Conservation (phyloP, 1,139 yeast genomes). For the Kodamaea alishanica region DNA sequence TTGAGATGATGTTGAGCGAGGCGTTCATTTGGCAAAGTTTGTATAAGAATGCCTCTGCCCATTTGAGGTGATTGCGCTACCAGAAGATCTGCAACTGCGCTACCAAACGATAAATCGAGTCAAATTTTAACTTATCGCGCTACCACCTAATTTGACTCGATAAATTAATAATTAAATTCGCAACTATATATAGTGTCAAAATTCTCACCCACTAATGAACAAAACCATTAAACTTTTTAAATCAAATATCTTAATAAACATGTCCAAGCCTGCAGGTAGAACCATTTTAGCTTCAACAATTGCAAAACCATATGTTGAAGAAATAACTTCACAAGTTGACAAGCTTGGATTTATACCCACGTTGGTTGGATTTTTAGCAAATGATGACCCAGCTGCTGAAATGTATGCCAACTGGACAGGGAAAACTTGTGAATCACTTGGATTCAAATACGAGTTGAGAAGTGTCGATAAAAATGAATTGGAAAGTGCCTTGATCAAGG, state of each 20-base stretch:
- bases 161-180: not conserved
- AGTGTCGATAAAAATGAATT: constrained; percentile 74
- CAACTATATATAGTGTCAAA: not conserved
- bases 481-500: constrained; percentile 77
- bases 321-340: constrained; percentile 58
- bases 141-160: constrained; percentile 2
- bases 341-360: constrained; percentile 56
- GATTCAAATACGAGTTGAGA: constrained; percentile 78
- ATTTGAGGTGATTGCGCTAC: constrained; percentile 43
- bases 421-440: constrained; percentile 80
- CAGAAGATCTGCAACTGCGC: not conserved
- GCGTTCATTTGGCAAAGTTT: constrained; percentile 96
- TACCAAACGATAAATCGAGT: not conserved
- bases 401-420: constrained; percentile 97
- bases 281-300: constrained; percentile 85
- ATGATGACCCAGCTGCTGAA: constrained; percentile 89
- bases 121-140: constrained; percentile 2
- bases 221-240: too few relatives aligned
- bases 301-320: constrained; percentile 76
- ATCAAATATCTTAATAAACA: constrained; percentile 1
- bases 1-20: constrained; percentile 87
- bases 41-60: constrained; percentile 85
- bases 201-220: not conserved
- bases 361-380: constrained; percentile 88
- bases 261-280: constrained; percentile 56